A percentile compares a stretch with the other conserved stretches of the same genome.
These are phyloP conservation scores for Ceratobasidium theobromae DNA, from an alignment of 1,284 basidiomycete species.

Conservation along the genomic window DNA sequence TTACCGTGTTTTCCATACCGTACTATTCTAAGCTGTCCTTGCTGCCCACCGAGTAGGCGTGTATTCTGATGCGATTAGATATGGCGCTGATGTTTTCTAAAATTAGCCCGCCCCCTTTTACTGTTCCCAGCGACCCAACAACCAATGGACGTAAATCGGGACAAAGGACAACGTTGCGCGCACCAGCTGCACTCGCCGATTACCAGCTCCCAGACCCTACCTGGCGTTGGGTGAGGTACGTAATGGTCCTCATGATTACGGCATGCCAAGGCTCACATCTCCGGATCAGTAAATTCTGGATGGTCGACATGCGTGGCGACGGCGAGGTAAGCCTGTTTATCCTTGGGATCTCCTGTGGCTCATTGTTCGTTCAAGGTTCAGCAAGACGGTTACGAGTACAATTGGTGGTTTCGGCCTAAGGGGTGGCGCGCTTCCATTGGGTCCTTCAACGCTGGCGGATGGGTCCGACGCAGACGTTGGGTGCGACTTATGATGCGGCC, in stretches of 20 bases:
- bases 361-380: slow-evolving; percentile 21
- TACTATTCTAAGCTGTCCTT: slow-evolving; percentile 70
- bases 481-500: slow-evolving; percentile 76
- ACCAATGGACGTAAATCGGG: slow-evolving; percentile 16
- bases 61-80: background rate
- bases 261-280: background rate
- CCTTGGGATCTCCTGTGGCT: background rate
- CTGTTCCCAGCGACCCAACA: slow-evolving; percentile 53
- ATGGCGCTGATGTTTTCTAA: background rate
- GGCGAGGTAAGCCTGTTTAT: slow-evolving; percentile 66
- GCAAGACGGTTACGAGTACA: slow-evolving; percentile 81
- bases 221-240: slow-evolving; percentile 68
- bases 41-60: slow-evolving; percentile 57
- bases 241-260: background rate
- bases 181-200: slow-evolving; percentile 48
- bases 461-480: slow-evolving; percentile 74
- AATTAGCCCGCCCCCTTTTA: slow-evolving; percentile 64
- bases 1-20: slow-evolving; percentile 69
- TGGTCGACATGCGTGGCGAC: slow-evolving; percentile 81
- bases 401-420: slow-evolving; percentile 65
- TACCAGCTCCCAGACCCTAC: slow-evolving; percentile 79
- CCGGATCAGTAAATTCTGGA: slow-evolving; percentile 58
- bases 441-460: slow-evolving; percentile 60
- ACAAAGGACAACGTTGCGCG: slow-evolving; percentile 41
- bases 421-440: slow-evolving; percentile 66